A percentile compares a stretch with the other conserved stretches of the same genome.
Conservation (phyloP, 495 filamentous ascomycete genomes). For the Aspergillus nidulans region DNA sequence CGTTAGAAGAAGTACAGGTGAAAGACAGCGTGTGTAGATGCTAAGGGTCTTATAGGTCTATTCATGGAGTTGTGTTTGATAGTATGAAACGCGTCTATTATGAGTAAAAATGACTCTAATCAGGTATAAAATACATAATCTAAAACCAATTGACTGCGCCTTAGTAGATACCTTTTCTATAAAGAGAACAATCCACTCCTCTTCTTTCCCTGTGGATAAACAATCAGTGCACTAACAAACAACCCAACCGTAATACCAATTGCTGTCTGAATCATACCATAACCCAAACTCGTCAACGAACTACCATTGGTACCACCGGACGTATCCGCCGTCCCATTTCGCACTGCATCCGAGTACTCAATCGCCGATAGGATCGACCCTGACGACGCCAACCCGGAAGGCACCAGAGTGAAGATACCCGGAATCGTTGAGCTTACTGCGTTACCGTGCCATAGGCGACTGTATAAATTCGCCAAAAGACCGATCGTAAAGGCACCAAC, state of each 20-base stretch:
- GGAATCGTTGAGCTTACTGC: slow-evolving; percentile 87
- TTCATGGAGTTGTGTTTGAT: too few species aligned
- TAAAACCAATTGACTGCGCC: too few species aligned
- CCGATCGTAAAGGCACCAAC: slow-evolving; percentile 85
- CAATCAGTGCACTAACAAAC: slow-evolving; percentile 75
- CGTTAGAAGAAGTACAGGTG: too few species aligned
- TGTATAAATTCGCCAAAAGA: slow-evolving; percentile 82
- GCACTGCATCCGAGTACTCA: slow-evolving; percentile 68
- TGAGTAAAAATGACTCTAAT: too few species aligned
- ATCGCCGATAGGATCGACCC: slow-evolving; percentile 77
- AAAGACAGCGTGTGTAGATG: too few species aligned
- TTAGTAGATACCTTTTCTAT: too few species aligned
- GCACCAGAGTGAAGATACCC: slow-evolving; percentile 91
- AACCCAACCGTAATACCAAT: slow-evolving; percentile 90
- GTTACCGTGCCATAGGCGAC: slow-evolving; percentile 74
- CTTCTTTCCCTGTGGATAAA: slow-evolving; percentile 87
- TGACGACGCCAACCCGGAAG: slow-evolving; percentile 77
- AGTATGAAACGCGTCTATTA: too few species aligned
- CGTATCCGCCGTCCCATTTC: slow-evolving; percentile 47
- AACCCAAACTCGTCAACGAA: slow-evolving; percentile 72
- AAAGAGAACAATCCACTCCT: slow-evolving; percentile 69
- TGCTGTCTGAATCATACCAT: slow-evolving; percentile 84
- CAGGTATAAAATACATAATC: too few species aligned
- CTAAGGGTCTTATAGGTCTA: too few species aligned
- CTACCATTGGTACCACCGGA: slow-evolving; percentile 32